Evolutionary conservation across 2,329 filamentous ascomycete genomes (phyloP).

Genomic region (Sarocladium kiliense): DNA sequence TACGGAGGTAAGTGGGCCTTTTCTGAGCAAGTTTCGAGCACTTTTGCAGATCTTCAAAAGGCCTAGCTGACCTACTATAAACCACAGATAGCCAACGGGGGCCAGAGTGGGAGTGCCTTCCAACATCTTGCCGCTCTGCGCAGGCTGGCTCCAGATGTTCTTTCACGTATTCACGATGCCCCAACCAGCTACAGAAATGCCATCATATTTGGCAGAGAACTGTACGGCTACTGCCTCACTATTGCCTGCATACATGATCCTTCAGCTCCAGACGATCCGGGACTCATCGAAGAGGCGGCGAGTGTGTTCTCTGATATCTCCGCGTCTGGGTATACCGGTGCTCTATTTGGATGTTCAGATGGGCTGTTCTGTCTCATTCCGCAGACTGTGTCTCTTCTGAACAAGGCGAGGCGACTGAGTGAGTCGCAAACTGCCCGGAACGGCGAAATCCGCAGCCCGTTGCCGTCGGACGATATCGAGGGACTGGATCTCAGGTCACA

Average conservation of each 20-base stretch:
- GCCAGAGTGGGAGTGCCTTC: neutral
- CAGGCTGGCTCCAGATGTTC: neutral
- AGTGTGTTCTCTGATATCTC: neutral
- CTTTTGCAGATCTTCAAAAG: too few relatives aligned
- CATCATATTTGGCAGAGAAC: neutral
- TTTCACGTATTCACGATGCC: neutral
- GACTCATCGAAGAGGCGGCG: neutral
- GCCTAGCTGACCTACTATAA: too few relatives aligned
- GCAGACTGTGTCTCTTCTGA: neutral
- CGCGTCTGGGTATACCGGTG: neutral
- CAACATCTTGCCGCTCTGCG: neutral
- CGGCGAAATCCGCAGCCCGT: neutral
- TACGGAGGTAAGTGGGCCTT: neutral
- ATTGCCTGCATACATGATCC: neutral
- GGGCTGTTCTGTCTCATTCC: conserved; percentile 1
- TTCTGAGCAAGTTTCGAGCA: neutral
- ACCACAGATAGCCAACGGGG: neutral
- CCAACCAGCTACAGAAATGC: neutral
- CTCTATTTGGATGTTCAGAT: neutral
- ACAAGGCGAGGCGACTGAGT: neutral
- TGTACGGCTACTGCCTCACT: neutral
- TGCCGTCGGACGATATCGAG: neutral
- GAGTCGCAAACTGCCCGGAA: neutral
- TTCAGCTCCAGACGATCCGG: neutral
- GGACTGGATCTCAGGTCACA: neutral